Base-by-base conservation (phyloP, 768 basidiomycete species). In the Lactarius tabidus region DNA sequence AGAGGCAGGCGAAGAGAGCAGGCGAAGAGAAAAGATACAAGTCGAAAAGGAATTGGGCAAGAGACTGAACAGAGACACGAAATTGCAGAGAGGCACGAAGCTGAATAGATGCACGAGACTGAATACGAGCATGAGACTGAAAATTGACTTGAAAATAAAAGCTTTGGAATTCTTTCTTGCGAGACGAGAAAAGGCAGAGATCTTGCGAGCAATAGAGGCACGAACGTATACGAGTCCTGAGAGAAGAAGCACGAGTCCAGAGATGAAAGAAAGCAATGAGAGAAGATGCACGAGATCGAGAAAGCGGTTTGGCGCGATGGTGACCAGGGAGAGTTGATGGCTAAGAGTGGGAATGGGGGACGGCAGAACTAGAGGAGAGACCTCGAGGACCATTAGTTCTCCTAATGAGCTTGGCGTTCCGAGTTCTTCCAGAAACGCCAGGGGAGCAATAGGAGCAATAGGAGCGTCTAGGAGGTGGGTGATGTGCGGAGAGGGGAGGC, bases 281-380 rank as follows among this genome's bases (percentile, higher is more conserved):
- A 66, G 14, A 57, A 66, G 2, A 28, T 36, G 48, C 10, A 65
- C n/a, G 14, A 62, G 38, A 29, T 35, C 23, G n/a, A 48, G 60
- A n/a, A 66, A 6, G 2, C 31, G 45, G 65, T 12, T 43, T 3
- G 36, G 48, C 29, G 29, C 43, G 7, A 62, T 31, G 0, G 29
- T 15, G n/a, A 57, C 14, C 41, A 62, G 65, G 20, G 65, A 66
- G 20, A 60, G 53, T 20, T 62, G 60, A 41, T 56, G 60, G 15
- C n/a, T 39, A 9, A 17, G 23, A 1, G 36, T 57, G 12, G 56
- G 45, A 3, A 62, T 41, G 5, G 51, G 5, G 36, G 60, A 52
- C 1, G 36, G 17, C 20, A 62, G 41, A 17, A 53, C n/a, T 2
- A 48, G 56, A 36, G 60, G 26, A 38, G 17, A 48, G 23, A 3